A percentile compares a stretch with the other conserved stretches of the same genome.
Conservation (phyloP, 495 filamentous ascomycete species). For the Podospora tetraspora region DNA sequence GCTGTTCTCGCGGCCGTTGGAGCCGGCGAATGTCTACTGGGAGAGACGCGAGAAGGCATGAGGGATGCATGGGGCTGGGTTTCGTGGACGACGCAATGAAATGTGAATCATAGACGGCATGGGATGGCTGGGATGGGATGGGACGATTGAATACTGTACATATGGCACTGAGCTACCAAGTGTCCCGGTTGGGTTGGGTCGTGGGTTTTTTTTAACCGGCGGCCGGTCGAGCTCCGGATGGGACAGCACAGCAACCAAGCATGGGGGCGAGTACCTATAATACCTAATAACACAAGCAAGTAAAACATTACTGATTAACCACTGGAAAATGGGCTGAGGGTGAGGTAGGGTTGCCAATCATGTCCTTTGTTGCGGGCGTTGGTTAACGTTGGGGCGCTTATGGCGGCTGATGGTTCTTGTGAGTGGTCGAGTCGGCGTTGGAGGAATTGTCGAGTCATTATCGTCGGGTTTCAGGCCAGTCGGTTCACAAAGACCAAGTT, state of each 20-base stretch:
- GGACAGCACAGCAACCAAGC: background rate
- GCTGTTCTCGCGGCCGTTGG: constrained; percentile 56
- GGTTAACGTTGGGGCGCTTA: background rate
- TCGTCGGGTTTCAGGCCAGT: background rate
- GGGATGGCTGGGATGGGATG: background rate
- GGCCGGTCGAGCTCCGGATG: background rate
- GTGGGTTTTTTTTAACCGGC: background rate
- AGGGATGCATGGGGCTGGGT: background rate
- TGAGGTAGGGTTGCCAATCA: background rate
- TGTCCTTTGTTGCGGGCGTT: background rate
- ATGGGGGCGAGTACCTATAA: constrained; percentile 1
- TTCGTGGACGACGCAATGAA: background rate
- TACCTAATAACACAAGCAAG: constrained; percentile 7
- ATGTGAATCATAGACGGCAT: background rate
- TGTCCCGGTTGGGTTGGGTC: background rate
- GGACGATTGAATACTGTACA: background rate
- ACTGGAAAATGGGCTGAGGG: background rate
- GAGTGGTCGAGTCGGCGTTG: background rate
- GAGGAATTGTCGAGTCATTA: background rate
- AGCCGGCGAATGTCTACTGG: constrained; percentile 62
- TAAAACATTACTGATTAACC: constrained; percentile 1
- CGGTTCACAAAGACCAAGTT: background rate
- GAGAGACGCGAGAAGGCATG: constrained; percentile 46
- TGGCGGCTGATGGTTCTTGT: background rate
- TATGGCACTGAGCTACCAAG: background rate